phyloP scores from a whole-genome alignment of 2,329 filamentous ascomycete species.

The Aspergillus thermomutatus region DNA sequence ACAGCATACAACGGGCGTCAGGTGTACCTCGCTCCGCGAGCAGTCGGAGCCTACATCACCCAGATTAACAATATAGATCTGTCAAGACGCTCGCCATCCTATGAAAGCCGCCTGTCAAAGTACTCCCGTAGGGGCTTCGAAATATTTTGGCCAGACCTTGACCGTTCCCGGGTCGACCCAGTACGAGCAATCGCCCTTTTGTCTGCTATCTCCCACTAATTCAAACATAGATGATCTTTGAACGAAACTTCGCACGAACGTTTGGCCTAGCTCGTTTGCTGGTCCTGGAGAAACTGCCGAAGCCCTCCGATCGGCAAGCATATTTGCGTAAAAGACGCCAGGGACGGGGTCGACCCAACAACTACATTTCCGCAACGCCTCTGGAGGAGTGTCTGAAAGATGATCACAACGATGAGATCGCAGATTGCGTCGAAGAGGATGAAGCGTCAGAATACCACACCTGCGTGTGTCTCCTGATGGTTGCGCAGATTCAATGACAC shows the following conservation, averaged over 20 bases:
- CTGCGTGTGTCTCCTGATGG: conserved; percentile 47
- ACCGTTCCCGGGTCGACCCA: conserved; percentile 73
- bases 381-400: conserved; percentile 73
- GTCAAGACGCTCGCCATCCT: conserved; percentile 75
- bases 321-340: conserved; percentile 68
- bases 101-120: conserved; percentile 82
- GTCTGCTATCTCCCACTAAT: background rate
- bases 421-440: conserved; percentile 75
- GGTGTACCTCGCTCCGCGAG: conserved; percentile 74
- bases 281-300: conserved; percentile 75
- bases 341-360: conserved; percentile 67
- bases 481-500: background rate
- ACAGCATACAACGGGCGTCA: conserved; percentile 77
- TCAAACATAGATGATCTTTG: conserved; percentile 66
- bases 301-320: conserved; percentile 61
- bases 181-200: conserved; percentile 20
- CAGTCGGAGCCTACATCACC: conserved; percentile 73
- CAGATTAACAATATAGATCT: conserved; percentile 80
- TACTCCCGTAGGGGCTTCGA: conserved; percentile 84
- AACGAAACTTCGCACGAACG: conserved; percentile 72
- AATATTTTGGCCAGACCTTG: conserved; percentile 72
- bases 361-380: conserved; percentile 40
- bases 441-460: conserved; percentile 78
- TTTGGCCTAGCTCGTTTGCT: conserved; percentile 74
- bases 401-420: conserved; percentile 71